A percentile compares a stretch with the other conserved stretches of the same genome.
Conservation (phyloP, 2,329 filamentous ascomycete genomes). For the Xylaria sp. region DNA sequence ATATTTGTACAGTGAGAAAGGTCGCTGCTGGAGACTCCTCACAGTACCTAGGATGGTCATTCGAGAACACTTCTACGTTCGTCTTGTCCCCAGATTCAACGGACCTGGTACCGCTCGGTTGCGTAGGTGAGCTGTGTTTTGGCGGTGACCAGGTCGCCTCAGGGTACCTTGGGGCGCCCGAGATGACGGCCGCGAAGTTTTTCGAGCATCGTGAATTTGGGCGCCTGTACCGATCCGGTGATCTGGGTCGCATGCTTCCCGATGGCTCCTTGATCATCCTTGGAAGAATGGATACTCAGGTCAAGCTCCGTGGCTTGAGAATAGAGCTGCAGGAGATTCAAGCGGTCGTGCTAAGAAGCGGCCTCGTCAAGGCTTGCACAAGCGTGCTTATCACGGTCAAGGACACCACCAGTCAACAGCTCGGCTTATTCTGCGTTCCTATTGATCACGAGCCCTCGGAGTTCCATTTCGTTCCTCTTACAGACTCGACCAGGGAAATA, state of each 20-base stretch:
- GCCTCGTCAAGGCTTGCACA: constrained; percentile 61
- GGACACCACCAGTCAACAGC: constrained; percentile 47
- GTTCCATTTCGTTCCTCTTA: constrained; percentile 44
- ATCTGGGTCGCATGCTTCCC: constrained; percentile 76
- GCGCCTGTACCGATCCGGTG: constrained; percentile 79
- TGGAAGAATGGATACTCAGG: constrained; percentile 75
- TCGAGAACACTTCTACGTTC: constrained; percentile 76
- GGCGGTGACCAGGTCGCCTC: constrained; percentile 79
- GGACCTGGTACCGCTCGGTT: constrained; percentile 66
- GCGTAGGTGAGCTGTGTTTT: constrained; percentile 82
- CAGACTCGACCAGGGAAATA: constrained; percentile 32
- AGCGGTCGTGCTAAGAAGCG: constrained; percentile 57
- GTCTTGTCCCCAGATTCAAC: constrained; percentile 55
- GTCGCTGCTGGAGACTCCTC: constrained; percentile 62
- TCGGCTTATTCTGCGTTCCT: constrained; percentile 73
- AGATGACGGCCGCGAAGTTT: constrained; percentile 67
- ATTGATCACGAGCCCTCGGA: constrained; percentile 11
- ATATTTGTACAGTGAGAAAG: constrained; percentile 77
- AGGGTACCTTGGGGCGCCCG: constrained; percentile 68
- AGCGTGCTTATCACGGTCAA: constrained; percentile 59
- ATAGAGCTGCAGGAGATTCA: constrained; percentile 81
- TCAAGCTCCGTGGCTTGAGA: constrained; percentile 79
- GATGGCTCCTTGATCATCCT: constrained; percentile 75
- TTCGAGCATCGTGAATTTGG: constrained; percentile 70
- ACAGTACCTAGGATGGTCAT: constrained; percentile 74